Evolutionary conservation across 1,139 yeast genomes (phyloP), one percentile per base, ranked within the genome.

Genomic region (Taphrina confusa): DNA sequence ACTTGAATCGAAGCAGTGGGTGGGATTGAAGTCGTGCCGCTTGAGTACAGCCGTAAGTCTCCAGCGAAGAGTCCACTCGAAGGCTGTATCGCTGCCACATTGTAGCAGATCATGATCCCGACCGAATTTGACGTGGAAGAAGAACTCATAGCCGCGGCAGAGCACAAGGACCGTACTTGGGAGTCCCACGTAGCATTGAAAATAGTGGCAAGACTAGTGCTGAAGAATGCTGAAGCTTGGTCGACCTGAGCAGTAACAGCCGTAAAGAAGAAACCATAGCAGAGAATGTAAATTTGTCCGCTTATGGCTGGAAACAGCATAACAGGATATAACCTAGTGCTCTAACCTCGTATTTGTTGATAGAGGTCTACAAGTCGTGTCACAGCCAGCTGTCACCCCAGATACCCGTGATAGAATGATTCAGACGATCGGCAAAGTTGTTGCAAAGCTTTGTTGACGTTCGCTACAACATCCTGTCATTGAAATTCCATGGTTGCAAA

Each of bases 41-140:
- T 12, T 9, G 49, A 34, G n/a, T 42, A 54, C 22, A 54, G 51
- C 18, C 58, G 31, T 14, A 54, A 14, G 18, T 54, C 58, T 6
- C 50, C 58, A 8, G 58, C 51, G n/a, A 54, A 54, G 12, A 54
- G 18, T 12, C 58, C 58, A 2, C 30, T 54, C 11, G 44, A 18
- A 16, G 20, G 25, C 23, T 54, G 49, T 16, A 45, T 27, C 8
- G 37, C 42, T 5, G 58, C 58, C 4, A 54, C 40, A 14, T 54
- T 54, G 28, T 54, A 54, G 51, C 58, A 54, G 2, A 39, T 51
- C 31, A 54, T 30, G 11, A 54, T 18, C 20, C 40, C 49, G n/a
- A 36, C 28, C 9, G 58, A 51, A n/a, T 42, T 46, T 6, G 50
- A 25, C 14, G 46, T 25, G 18, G 22, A 22, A 22, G 33, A 18